Percentiles rank a stretch among this genome's conserved stretches.
Conservation (phyloP, 495 filamentous ascomycete genomes). For the Aspergillus coremiiformis region DNA sequence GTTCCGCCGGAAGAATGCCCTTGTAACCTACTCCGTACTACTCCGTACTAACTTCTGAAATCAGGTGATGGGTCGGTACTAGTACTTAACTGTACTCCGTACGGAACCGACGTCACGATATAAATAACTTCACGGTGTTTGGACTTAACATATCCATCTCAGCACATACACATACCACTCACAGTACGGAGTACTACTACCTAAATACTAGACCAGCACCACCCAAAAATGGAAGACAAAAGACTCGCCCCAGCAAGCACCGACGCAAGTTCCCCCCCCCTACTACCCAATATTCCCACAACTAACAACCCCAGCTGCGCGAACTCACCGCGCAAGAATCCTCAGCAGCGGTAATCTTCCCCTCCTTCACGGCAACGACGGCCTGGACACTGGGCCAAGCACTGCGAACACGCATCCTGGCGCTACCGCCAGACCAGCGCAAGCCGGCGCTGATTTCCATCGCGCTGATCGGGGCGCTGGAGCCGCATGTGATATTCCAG, state of each 20-base stretch:
- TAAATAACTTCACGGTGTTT: too few species aligned
- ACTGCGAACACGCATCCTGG: constrained; percentile 53
- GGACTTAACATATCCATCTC: too few species aligned
- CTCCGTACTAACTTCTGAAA: too few species aligned
- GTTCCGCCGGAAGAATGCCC: too few species aligned
- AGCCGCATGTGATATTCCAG: constrained; percentile 54
- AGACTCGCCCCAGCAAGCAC: constrained; percentile 32
- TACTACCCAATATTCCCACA: background rate
- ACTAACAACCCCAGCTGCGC: constrained; percentile 27
- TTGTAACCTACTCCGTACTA: too few species aligned
- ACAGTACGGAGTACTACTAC: too few species aligned
- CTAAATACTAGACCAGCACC: background rate
- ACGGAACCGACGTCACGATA: background rate
- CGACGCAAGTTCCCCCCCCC: constrained; percentile 22
- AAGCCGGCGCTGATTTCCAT: constrained; percentile 60
- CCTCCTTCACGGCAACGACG: constrained; percentile 55
- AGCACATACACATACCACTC: too few species aligned
- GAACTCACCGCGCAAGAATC: constrained; percentile 45
- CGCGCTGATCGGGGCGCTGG: constrained; percentile 41
- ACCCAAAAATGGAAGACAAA: constrained; percentile 22
- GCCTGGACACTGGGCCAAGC: constrained; percentile 60
- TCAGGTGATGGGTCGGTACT: too few species aligned
- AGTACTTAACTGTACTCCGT: too few species aligned
- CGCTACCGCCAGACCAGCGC: constrained; percentile 38
- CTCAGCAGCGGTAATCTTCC: constrained; percentile 44